Evolutionary conservation across 2,329 filamentous ascomycete genomes (phyloP).

Genomic region (Dactylonectria macrodidyma): DNA sequence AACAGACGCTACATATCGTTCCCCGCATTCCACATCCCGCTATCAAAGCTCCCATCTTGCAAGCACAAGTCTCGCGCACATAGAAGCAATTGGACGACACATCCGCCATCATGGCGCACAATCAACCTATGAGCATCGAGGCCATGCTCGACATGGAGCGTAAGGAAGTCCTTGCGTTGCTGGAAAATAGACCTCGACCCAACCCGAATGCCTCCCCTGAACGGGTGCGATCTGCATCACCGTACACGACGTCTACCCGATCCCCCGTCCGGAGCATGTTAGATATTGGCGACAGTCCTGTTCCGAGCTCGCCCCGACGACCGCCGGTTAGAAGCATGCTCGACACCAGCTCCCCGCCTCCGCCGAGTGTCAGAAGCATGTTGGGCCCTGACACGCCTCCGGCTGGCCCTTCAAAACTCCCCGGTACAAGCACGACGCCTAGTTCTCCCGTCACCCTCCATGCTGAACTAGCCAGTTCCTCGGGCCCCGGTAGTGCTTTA

Average conservation of each 20-base stretch:
- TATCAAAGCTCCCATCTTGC: conserved; percentile 2
- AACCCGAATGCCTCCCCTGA: conserved; percentile 50
- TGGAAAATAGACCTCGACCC: conserved; percentile 66
- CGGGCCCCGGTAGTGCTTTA: conserved; percentile 39
- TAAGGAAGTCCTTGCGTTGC: conserved; percentile 78
- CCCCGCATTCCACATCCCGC: conserved; percentile 27
- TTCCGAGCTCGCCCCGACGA: conserved; percentile 57
- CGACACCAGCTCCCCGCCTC: conserved; percentile 55
- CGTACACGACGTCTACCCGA: conserved; percentile 68
- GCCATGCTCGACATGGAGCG: conserved; percentile 84
- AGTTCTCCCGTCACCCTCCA: conserved; percentile 49
- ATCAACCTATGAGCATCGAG: conserved; percentile 79
- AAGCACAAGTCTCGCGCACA: conserved; percentile 5
- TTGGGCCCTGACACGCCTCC: conserved; percentile 62
- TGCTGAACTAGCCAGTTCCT: conserved; percentile 31
- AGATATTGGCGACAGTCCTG: conserved; percentile 41
- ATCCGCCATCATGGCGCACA: conserved; percentile 51
- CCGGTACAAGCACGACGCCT: conserved; percentile 53
- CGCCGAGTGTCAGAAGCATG: conserved; percentile 65
- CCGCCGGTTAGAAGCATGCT: conserved; percentile 73
- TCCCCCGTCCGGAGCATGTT: conserved; percentile 75
- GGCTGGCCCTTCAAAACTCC: conserved; percentile 37
- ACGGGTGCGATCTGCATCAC: conserved; percentile 65
- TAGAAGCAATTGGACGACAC: conserved; percentile 19
- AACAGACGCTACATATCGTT: conserved; percentile 12